A percentile compares a stretch with the other conserved stretches of the same genome.
Evolutionary conservation across 768 basidiomycete genomes (phyloP).

Genomic region (Leucocoprinus leucothites): DNA sequence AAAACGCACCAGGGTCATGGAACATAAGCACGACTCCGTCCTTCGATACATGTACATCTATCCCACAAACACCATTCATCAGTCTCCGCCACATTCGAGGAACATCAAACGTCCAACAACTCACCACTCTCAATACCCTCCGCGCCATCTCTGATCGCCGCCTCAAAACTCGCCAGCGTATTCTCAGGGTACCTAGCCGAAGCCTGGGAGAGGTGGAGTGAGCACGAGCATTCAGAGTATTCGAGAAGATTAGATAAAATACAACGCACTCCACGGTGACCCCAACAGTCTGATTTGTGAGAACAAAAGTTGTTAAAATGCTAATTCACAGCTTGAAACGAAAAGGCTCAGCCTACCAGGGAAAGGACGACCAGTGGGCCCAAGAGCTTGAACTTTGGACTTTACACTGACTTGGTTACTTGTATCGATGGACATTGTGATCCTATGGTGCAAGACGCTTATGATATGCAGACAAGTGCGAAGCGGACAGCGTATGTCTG

Average conservation of each 20-base stretch:
- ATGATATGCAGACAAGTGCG: no score
- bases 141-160: conserved; percentile 91
- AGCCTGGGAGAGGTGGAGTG: conserved; percentile 49
- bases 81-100: conserved; percentile 22
- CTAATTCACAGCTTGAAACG: no score
- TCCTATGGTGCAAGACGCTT: no score
- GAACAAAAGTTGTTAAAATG: no score
- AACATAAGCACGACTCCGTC: conserved; percentile 93
- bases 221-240: not conserved
- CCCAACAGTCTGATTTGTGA: conserved; percentile 62
- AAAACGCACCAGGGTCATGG: conserved; percentile 76
- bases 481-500: no score
- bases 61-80: conserved; percentile 53
- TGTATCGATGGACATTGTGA: no score
- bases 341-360: no score
- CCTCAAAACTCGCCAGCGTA: conserved; percentile 92
- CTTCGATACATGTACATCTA: conserved; percentile 92
- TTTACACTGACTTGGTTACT: not conserved
- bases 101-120: conserved; percentile 19
- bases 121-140: conserved; percentile 98
- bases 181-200: conserved; percentile 91
- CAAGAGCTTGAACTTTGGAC: no score
- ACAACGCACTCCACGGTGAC: conserved; percentile 45
- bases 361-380: no score
- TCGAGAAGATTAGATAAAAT: not conserved